A percentile compares a stretch with the other conserved stretches of the same genome.
Conservation (phyloP, 2,329 filamentous ascomycete genomes). For the Fusarium chaquense region DNA sequence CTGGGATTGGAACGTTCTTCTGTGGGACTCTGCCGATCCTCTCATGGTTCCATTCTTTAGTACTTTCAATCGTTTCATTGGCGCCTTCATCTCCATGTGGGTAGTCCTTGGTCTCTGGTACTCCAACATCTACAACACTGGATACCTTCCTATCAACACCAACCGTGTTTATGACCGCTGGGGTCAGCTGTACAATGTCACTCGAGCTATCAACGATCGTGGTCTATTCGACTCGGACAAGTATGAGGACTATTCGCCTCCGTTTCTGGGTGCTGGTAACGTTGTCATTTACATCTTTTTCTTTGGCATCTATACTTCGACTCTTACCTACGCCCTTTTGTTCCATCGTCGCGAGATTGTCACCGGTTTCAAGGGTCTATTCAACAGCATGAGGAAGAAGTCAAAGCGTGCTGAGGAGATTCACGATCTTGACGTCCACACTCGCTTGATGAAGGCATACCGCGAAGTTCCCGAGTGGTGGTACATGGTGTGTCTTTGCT, state of each 20-base stretch:
- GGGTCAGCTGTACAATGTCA: slow-evolving; percentile 61
- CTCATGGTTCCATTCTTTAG: slow-evolving; percentile 67
- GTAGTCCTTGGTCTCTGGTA: slow-evolving; percentile 70
- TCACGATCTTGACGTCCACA: slow-evolving; percentile 61
- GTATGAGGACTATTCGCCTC: slow-evolving; percentile 64
- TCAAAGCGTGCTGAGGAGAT: slow-evolving; percentile 53
- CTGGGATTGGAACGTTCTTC: slow-evolving; percentile 62
- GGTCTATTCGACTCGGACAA: slow-evolving; percentile 60
- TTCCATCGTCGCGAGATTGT: slow-evolving; percentile 66
- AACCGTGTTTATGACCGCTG: slow-evolving; percentile 65
- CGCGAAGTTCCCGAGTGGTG: slow-evolving; percentile 67
- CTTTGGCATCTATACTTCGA: slow-evolving; percentile 66
- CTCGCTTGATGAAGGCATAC: slow-evolving; percentile 61
- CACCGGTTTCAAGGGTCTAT: slow-evolving; percentile 62
- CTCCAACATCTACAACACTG: slow-evolving; percentile 67
- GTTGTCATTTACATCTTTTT: slow-evolving; percentile 67
- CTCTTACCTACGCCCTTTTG: slow-evolving; percentile 62
- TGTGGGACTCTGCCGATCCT: slow-evolving; percentile 58
- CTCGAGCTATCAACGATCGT: slow-evolving; percentile 55
- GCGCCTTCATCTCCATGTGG: slow-evolving; percentile 66
- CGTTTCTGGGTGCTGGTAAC: slow-evolving; percentile 63
- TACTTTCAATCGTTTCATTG: slow-evolving; percentile 72
- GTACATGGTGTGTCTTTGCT: slow-evolving; percentile 59
- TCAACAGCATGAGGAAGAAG: slow-evolving; percentile 59
- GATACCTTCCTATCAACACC: slow-evolving; percentile 66